A percentile compares a stretch with the other conserved stretches of the same genome.
Conservation (phyloP, 371 early-diverging fungal species). For the Blakeslea trispora region DNA sequence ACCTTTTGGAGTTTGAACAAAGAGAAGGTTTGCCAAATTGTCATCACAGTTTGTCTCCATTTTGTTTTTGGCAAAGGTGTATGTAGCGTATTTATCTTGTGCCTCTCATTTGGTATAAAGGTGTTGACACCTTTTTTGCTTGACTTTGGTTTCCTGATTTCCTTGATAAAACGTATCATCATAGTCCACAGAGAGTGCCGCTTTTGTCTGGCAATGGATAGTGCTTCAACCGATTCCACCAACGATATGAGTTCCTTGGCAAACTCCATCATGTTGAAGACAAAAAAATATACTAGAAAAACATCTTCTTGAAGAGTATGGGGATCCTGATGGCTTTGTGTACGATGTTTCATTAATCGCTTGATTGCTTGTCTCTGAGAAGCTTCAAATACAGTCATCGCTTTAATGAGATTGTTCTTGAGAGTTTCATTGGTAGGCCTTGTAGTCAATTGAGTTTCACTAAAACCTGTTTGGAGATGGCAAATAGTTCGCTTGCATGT, state of each 20-base stretch:
- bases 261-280: slow-evolving; percentile 76
- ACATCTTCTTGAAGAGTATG: slow-evolving; percentile 48
- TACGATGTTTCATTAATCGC: slow-evolving; percentile 28
- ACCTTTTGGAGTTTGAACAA: slow-evolving; percentile 65
- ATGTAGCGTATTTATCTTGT: slow-evolving; percentile 62
- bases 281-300: slow-evolving; percentile 75
- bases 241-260: slow-evolving; percentile 61
- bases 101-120: slow-evolving; percentile 53
- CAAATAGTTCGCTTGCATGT: slow-evolving; percentile 65
- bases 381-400: slow-evolving; percentile 44
- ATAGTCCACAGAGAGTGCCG: not conserved
- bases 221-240: slow-evolving; percentile 53
- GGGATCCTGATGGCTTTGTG: slow-evolving; percentile 55
- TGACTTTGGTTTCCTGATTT: slow-evolving; percentile 12
- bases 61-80: slow-evolving; percentile 64
- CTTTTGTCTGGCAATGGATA: slow-evolving; percentile 5
- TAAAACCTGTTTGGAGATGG: slow-evolving; percentile 41
- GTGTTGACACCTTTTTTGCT: slow-evolving; percentile 2
- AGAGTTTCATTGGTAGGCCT: slow-evolving; percentile 29
- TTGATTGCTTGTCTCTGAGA: slow-evolving; percentile 40
- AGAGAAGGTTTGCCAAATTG: slow-evolving; percentile 64
- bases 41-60: slow-evolving; percentile 51
- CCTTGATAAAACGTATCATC: not conserved
- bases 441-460: slow-evolving; percentile 4
- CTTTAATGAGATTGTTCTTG: slow-evolving; percentile 37